These are phyloP conservation scores for Cinnamomum micranthum DNA, from an alignment of 164 flowering plant genomes.

Conservation along the genomic window DNA sequence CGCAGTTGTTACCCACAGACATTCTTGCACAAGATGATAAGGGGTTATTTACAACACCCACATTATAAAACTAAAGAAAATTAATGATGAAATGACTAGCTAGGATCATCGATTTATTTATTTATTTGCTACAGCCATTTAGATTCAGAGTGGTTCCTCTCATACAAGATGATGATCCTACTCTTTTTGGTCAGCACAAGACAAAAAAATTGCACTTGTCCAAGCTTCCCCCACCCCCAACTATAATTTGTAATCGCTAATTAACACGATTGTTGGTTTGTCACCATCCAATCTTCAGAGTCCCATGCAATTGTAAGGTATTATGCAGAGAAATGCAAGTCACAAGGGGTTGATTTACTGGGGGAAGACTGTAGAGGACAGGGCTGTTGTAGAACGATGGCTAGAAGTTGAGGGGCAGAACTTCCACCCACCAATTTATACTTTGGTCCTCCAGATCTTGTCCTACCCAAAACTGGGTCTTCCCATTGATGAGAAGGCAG, in stretches of 20 bases:
- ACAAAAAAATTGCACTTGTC: background rate
- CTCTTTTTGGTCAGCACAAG: constrained; percentile 16
- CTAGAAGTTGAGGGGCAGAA: constrained; percentile 44
- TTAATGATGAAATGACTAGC: no score
- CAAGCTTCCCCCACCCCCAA: background rate
- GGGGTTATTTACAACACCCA: no score
- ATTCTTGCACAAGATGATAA: no score
- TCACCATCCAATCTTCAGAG: constrained; percentile 17
- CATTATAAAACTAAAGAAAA: no score
- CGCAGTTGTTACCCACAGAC: no score
- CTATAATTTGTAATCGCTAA: background rate
- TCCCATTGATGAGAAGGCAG: constrained; percentile 18
- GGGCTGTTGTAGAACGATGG: constrained; percentile 42
- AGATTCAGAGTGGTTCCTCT: constrained; percentile 23
- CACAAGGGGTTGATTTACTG: constrained; percentile 34
- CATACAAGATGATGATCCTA: constrained; percentile 19
- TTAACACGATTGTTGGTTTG: background rate
- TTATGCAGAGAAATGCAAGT: constrained; percentile 40
- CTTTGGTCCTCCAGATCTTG: constrained; percentile 28
- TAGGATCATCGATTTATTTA: no score
- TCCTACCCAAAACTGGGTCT: constrained; percentile 21
- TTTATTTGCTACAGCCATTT: constrained; percentile 15
- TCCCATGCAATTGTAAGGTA: constrained; percentile 44
- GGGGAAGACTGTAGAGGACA: constrained; percentile 41
- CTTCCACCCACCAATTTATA: constrained; percentile 31